A percentile compares a stretch with the other conserved stretches of the same genome.
phyloP scores from a whole-genome alignment of 371 early-diverging fungal species.

The Syncephalis fuscata region DNA sequence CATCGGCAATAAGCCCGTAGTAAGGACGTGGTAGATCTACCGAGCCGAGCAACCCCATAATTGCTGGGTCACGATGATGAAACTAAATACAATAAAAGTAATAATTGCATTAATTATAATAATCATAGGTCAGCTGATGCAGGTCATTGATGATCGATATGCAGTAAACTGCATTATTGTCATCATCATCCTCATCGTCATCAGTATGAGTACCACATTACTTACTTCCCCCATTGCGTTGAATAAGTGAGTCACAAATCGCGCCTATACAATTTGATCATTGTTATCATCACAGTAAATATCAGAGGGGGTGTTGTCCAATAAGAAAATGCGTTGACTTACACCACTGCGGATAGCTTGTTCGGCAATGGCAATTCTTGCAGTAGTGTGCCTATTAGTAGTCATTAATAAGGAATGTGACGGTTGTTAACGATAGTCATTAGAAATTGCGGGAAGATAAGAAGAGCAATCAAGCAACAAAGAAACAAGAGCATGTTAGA shows the following conservation, averaged over 20 bases:
- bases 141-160: too few species aligned
- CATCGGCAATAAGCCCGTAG: constrained; percentile 66
- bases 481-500: background rate
- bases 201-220: too few species aligned
- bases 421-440: background rate
- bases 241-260: constrained; percentile 62
- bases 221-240: constrained; percentile 63
- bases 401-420: background rate
- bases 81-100: too few species aligned
- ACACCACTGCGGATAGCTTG: constrained; percentile 46
- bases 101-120: background rate
- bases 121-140: background rate
- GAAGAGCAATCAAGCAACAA: background rate
- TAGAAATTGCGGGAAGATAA: too few species aligned
- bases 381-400: constrained; percentile 63
- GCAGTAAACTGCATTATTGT: background rate
- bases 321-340: too few species aligned
- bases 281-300: too few species aligned
- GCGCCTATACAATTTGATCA: constrained; percentile 6
- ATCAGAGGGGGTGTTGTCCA: too few species aligned
- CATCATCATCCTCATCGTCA: too few species aligned
- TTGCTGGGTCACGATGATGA: constrained; percentile 67
- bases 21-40: constrained; percentile 38
- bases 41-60: constrained; percentile 54
- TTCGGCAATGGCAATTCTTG: constrained; percentile 51